Percentiles rank a stretch among this genome's conserved stretches.
phyloP scores from a whole-genome alignment of 2,329 filamentous ascomycete species.

The Epicoccum sorghinum region DNA sequence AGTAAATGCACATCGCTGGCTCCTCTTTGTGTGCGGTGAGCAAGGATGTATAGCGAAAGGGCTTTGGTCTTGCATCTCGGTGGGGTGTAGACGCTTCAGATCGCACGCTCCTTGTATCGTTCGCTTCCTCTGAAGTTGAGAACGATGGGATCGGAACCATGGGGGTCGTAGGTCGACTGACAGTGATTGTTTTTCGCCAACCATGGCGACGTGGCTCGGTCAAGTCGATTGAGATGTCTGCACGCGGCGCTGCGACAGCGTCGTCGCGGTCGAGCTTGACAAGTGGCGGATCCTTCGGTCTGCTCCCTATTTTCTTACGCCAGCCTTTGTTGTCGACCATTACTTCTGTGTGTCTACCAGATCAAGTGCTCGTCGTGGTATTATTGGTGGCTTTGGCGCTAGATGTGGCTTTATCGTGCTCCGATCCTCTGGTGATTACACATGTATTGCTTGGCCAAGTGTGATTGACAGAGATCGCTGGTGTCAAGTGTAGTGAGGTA shows the following conservation, averaged over 20 bases:
- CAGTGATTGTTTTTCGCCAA: slow-evolving; percentile 34
- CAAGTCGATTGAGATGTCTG: slow-evolving; percentile 15
- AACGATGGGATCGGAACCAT: slow-evolving; percentile 13
- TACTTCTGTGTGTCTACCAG: background rate
- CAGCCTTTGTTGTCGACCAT: slow-evolving; percentile 26
- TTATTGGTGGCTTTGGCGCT: background rate
- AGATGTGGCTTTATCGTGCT: background rate
- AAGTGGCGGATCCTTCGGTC: slow-evolving; percentile 18
- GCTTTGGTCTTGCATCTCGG: slow-evolving; percentile 46
- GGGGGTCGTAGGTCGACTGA: slow-evolving; percentile 32
- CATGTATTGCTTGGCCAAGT: background rate
- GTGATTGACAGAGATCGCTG: too few relatives aligned
- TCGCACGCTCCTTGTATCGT: slow-evolving; percentile 38
- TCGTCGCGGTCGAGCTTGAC: slow-evolving; percentile 14
- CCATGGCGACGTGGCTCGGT: slow-evolving; percentile 24
- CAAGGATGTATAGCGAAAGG: slow-evolving; percentile 49
- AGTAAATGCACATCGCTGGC: slow-evolving; percentile 28
- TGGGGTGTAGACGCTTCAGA: slow-evolving; percentile 38
- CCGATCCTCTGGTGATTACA: too few relatives aligned
- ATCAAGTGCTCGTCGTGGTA: background rate
- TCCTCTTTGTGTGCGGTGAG: slow-evolving; percentile 33
- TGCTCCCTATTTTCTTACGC: slow-evolving; percentile 31
- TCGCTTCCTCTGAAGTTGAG: slow-evolving; percentile 32
- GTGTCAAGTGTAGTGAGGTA: too few relatives aligned
- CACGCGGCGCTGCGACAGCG: background rate